A percentile compares a stretch with the other conserved stretches of the same genome.
These are phyloP conservation scores for Torulaspora indica DNA, from an alignment of 805 yeast species.

Conservation along the genomic window DNA sequence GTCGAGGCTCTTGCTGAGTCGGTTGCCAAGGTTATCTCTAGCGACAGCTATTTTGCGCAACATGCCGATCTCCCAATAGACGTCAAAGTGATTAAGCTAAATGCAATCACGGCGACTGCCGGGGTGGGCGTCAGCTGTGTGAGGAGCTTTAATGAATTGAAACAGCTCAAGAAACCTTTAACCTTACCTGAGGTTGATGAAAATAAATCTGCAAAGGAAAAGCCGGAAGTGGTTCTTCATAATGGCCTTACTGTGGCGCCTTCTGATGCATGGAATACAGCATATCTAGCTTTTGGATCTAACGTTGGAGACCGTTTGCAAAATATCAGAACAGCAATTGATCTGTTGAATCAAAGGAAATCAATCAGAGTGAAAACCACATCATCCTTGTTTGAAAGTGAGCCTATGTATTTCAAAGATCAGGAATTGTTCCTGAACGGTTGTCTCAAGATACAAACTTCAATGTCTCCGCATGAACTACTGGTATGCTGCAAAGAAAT, in stretches of 20 bases:
- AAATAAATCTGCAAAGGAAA: conserved; percentile 17
- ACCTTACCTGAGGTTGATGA: conserved; percentile 1
- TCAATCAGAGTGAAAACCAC: conserved; percentile 51
- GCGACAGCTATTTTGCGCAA: conserved; percentile 38
- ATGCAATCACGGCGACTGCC: conserved; percentile 79
- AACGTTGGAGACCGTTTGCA: conserved; percentile 68
- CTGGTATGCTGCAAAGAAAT: conserved; percentile 61
- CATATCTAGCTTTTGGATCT: conserved; percentile 83
- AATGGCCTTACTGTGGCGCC: conserved; percentile 2
- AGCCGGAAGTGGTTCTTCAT: conserved; percentile 38
- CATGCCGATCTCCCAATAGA: conserved; percentile 37
- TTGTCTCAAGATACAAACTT: conserved; percentile 61
- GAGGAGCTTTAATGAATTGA: conserved; percentile 44
- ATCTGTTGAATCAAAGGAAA: conserved; percentile 34
- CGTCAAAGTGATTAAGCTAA: conserved; percentile 79
- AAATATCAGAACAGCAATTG: conserved; percentile 56
- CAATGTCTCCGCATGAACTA: conserved; percentile 58
- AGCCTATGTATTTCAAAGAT: conserved; percentile 84
- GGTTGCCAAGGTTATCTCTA: conserved; percentile 56
- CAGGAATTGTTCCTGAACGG: conserved; percentile 86
- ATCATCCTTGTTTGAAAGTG: conserved; percentile 79
- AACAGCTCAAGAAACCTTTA: not conserved
- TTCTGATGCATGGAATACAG: conserved; percentile 36
- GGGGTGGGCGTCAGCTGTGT: conserved; percentile 84
- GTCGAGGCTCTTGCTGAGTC: conserved; percentile 85